A percentile compares a stretch with the other conserved stretches of the same genome.
These are phyloP conservation scores for Bathelium albidoporum DNA, from an alignment of 495 filamentous ascomycete genomes.

Conservation along the genomic window DNA sequence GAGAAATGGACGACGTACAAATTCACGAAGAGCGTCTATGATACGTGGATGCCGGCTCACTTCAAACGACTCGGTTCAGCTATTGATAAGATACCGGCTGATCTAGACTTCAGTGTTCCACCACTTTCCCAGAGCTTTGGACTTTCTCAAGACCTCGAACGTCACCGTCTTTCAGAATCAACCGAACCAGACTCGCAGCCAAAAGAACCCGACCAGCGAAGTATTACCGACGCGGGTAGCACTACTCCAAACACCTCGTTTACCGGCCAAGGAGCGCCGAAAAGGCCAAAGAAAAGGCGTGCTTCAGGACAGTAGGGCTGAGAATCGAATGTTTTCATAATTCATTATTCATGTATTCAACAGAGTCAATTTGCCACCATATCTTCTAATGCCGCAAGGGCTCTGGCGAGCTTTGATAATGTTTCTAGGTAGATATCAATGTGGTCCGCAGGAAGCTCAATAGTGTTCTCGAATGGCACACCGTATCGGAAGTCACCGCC, in stretches of 20 bases:
- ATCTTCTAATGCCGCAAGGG: too few relatives aligned
- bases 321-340: too few relatives aligned
- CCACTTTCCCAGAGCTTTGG: constrained; percentile 8
- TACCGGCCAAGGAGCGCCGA: background rate
- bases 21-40: constrained; percentile 22
- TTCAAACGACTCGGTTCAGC: constrained; percentile 24
- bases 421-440: too few relatives aligned
- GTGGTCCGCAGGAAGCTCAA: too few relatives aligned
- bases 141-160: background rate
- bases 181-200: background rate
- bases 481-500: too few relatives aligned
- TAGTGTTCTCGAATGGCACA: too few relatives aligned
- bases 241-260: background rate
- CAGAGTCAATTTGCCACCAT: too few relatives aligned
- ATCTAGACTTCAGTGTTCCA: constrained; percentile 14
- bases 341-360: too few relatives aligned
- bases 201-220: background rate
- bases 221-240: background rate
- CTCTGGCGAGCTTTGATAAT: too few relatives aligned
- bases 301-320: background rate
- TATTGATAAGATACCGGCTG: constrained; percentile 32
- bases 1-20: constrained; percentile 22
- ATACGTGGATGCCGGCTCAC: constrained; percentile 16
- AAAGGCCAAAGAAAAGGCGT: background rate
- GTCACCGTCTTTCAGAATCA: background rate